These are phyloP conservation scores for Trametes pubescens DNA, from an alignment of 1,284 basidiomycete genomes.

Conservation along the genomic window DNA sequence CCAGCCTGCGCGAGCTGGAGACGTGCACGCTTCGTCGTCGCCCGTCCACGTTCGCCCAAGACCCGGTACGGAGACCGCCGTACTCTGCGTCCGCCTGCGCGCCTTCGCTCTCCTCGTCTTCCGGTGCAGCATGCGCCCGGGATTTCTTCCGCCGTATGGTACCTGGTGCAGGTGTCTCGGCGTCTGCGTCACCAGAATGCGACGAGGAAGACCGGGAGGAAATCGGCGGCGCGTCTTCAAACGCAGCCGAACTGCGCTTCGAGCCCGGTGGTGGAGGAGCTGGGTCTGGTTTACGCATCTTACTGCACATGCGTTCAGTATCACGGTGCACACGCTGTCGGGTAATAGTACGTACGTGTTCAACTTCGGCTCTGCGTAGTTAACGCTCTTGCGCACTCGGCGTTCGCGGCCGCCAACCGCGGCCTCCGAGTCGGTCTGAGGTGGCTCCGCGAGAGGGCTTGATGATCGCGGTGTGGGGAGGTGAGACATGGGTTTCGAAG, in stretches of 20 bases:
- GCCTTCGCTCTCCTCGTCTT: constrained; percentile 67
- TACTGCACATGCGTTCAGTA: constrained; percentile 53
- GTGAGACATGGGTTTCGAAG: constrained; percentile 40
- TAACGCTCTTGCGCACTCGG: constrained; percentile 81
- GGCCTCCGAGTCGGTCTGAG: constrained; percentile 48
- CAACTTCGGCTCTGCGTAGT: constrained; percentile 89
- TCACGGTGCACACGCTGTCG: constrained; percentile 16
- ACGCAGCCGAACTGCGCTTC: constrained; percentile 42
- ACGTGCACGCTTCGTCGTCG: constrained; percentile 54
- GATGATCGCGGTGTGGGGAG: constrained; percentile 56
- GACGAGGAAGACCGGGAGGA: constrained; percentile 35
- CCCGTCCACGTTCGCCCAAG: constrained; percentile 66
- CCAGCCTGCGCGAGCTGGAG: constrained; percentile 37
- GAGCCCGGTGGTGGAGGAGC: constrained; percentile 44
- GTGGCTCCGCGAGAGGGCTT: constrained; percentile 53
- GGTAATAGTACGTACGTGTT: constrained; percentile 72
- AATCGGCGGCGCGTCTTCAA: constrained; percentile 27
- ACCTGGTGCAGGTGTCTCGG: constrained; percentile 35
- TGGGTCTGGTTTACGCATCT: constrained; percentile 89
- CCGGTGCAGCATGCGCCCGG: constrained; percentile 52
- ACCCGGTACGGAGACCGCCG: constrained; percentile 44
- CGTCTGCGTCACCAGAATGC: constrained; percentile 22
- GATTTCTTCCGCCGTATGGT: constrained; percentile 60
- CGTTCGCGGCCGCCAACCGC: constrained; percentile 64
- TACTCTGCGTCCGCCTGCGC: constrained; percentile 73